phyloP scores from a whole-genome alignment of 768 basidiomycete species.

The Suillus ampliporus region DNA sequence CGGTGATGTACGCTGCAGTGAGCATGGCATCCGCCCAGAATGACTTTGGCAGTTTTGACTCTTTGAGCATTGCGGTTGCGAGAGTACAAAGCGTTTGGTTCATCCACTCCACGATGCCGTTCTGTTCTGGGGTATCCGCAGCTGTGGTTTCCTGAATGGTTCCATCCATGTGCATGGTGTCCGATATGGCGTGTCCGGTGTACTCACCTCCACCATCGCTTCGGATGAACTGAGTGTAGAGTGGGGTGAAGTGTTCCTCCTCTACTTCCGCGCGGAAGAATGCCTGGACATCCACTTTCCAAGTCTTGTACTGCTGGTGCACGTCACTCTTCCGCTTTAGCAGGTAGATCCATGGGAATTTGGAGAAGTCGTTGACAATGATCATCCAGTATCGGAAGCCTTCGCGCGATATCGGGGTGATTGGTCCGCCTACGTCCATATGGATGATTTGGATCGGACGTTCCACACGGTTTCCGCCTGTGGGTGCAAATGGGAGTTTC shows the following conservation, averaged over 20 bases:
- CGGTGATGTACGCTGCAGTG: constrained; percentile 27
- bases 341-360: constrained; percentile 14
- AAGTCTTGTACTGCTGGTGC: constrained; percentile 5
- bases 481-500: constrained; percentile 14
- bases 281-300: neutral
- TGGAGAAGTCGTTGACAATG: constrained; percentile 18
- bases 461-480: neutral
- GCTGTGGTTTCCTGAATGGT: constrained; percentile 4
- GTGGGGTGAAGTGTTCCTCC: neutral
- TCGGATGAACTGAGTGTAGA: constrained; percentile 15
- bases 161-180: neutral
- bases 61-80: constrained; percentile 31
- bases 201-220: constrained; percentile 22
- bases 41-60: constrained; percentile 25
- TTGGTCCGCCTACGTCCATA: constrained; percentile 22
- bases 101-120: constrained; percentile 35
- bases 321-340: constrained; percentile 12
- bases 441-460: constrained; percentile 20
- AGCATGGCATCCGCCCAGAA: constrained; percentile 33
- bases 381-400: constrained; percentile 21
- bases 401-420: constrained; percentile 12
- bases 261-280: neutral
- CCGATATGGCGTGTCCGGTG: constrained; percentile 1
- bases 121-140: constrained; percentile 20
- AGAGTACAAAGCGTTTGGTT: constrained; percentile 33